A percentile compares a stretch with the other conserved stretches of the same genome.
Conservation (phyloP, 192 early-diverging fungal genomes). For the Podochytrium sp. region DNA sequence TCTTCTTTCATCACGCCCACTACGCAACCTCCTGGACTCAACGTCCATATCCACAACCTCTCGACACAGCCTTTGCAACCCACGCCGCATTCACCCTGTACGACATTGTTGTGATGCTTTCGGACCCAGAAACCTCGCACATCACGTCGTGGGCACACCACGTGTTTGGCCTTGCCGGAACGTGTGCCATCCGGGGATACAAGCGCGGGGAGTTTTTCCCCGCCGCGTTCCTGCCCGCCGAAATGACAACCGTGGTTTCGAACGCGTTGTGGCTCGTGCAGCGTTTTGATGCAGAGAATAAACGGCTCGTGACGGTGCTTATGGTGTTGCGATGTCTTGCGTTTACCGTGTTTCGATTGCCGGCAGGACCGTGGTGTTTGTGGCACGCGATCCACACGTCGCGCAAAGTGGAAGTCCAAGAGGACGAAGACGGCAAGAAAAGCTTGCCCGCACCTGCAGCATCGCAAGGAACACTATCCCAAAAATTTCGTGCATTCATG, state of each 20-base stretch:
- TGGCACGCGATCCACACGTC: slow-evolving; percentile 18
- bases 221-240: slow-evolving; percentile 31
- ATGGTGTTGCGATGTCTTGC: slow-evolving; percentile 17
- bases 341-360: slow-evolving; percentile 33
- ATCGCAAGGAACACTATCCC: not conserved
- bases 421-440: not conserved
- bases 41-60: slow-evolving; percentile 19
- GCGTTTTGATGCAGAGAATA: not conserved
- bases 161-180: slow-evolving; percentile 35
- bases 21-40: slow-evolving; percentile 10
- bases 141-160: slow-evolving; percentile 40
- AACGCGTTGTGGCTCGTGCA: slow-evolving; percentile 35
- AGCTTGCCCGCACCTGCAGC: not conserved
- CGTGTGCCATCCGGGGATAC: slow-evolving; percentile 21
- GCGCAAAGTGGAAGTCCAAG: not conserved
- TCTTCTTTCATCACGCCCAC: not conserved
- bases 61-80: slow-evolving; percentile 29
- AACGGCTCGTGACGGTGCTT: not conserved
- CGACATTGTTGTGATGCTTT: slow-evolving; percentile 31
- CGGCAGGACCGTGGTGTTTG: slow-evolving; percentile 20
- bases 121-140: slow-evolving; percentile 14
- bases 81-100: slow-evolving; percentile 39
- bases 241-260: slow-evolving; percentile 36
- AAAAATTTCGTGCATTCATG: not conserved
- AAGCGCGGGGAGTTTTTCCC: slow-evolving; percentile 27